Base-by-base conservation (phyloP, 768 basidiomycete genomes). In the Obba rivulosa region DNA sequence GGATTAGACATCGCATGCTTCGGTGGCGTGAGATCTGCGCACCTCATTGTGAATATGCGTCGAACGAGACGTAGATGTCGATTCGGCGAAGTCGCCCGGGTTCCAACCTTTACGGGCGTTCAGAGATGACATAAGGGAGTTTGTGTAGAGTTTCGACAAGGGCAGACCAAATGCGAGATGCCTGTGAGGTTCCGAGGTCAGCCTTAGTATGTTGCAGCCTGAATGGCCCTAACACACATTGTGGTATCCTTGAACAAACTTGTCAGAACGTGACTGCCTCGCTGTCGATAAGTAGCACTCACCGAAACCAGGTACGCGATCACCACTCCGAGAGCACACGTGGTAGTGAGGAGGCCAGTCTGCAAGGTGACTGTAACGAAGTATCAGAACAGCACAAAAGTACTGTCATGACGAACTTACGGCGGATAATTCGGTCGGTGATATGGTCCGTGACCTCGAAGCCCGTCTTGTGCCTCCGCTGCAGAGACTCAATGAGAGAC, bases 71-170 rank as follows among this genome's bases (percentile, higher is more conserved):
- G 28, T 31, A 13, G 28, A 31, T 31, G 28, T 31, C 5, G 28
- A 31, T 13, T 31, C 41, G 8, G 41, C n/a, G 41, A 43, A 43
- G 24, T n/a, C 18, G 41, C 24, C 24, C 10, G 41, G 8, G 41
- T n/a, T 25, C 44, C 44, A 45, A 3, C 20, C 44, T 13, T 34
- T 17, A 9, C 37, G 8, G 11, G 48, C 39, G 17, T 49, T 49
- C 2, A 49, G 48, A 9, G 41, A 20, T 8, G 48, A 49, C 20
- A 50, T 24, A 34, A 50, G 45, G 14, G 49, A 45, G 43, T 50
- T 50, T 7, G 41, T 46, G 37, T 50, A 46, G 21, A 50, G 37
- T 43, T 50, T 50, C n/a, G 49, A 31, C n/a, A 50, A 43, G 13
- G 49, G 49, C 7, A 50, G 35, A 7, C 35, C 31, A 23, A 50